Evolutionary conservation across 2,329 filamentous ascomycete genomes (phyloP).

Genomic region (Camptophora hylomeconis): DNA sequence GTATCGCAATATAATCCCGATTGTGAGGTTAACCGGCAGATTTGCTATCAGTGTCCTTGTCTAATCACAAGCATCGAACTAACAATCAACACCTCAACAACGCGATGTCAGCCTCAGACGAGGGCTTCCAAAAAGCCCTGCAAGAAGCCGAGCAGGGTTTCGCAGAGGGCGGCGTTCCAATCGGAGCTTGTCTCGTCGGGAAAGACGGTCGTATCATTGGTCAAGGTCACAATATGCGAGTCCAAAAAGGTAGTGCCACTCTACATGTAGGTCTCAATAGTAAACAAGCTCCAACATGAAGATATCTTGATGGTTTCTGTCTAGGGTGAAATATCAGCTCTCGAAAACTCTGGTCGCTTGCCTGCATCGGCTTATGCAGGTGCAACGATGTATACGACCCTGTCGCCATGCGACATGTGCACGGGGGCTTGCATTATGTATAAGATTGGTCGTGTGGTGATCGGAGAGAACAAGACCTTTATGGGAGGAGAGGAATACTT

Average conservation of each 20-base stretch:
- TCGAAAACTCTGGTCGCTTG: slow-evolving; percentile 60
- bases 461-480: slow-evolving; percentile 67
- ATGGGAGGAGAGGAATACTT: slow-evolving; percentile 61
- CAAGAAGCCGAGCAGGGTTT: slow-evolving; percentile 43
- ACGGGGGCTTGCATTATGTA: slow-evolving; percentile 67
- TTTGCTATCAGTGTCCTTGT: too few species aligned
- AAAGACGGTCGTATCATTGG: slow-evolving; percentile 58
- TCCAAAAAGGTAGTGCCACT: slow-evolving; percentile 58
- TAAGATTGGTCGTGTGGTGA: slow-evolving; percentile 59
- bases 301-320: slow-evolving; percentile 1
- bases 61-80: too few species aligned
- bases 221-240: slow-evolving; percentile 60
- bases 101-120: slow-evolving; percentile 23
- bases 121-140: slow-evolving; percentile 44
- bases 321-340: slow-evolving; percentile 63
- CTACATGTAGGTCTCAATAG: slow-evolving; percentile 45
- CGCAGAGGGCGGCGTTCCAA: slow-evolving; percentile 45
- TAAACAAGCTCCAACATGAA: neutral
- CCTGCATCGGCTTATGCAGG: slow-evolving; percentile 56
- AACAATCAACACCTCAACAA: too few species aligned
- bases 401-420: slow-evolving; percentile 73
- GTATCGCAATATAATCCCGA: too few species aligned
- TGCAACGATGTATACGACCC: slow-evolving; percentile 71
- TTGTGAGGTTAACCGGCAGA: too few species aligned
- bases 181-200: slow-evolving; percentile 51